phyloP scores from a whole-genome alignment of 345 rosid species.

The Eucalyptus albens region DNA sequence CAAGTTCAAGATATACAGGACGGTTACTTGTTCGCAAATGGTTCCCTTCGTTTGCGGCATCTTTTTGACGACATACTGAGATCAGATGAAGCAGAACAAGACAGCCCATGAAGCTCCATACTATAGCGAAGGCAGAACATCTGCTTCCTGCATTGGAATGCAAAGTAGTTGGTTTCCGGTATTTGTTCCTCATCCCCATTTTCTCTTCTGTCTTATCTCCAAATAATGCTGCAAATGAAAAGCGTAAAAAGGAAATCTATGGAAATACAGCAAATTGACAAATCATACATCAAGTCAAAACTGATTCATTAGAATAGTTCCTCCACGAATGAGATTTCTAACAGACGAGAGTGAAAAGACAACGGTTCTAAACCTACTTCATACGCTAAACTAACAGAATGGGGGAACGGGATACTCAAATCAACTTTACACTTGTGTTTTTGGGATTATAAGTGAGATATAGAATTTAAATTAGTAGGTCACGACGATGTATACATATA shows the following conservation, averaged over 20 bases:
- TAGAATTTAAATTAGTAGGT: neutral
- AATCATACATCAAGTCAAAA: constrained; percentile 1
- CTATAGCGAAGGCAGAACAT: constrained; percentile 31
- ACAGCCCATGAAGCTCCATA: constrained; percentile 68
- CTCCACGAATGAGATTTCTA: neutral
- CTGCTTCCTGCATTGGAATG: constrained; percentile 81
- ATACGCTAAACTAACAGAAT: neutral
- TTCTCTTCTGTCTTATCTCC: constrained; percentile 42
- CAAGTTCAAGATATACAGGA: constrained; percentile 39
- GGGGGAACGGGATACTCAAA: neutral
- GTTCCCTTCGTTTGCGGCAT: constrained; percentile 7
- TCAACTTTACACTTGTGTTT: neutral
- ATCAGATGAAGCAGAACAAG: constrained; percentile 42
- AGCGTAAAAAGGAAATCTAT: constrained; percentile 28
- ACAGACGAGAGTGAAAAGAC: neutral
- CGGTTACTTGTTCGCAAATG: constrained; percentile 23
- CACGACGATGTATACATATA: neutral
- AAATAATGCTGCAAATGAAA: constrained; percentile 35
- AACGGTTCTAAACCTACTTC: neutral
- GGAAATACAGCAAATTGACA: constrained; percentile 23
- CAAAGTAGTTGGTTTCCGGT: constrained; percentile 76
- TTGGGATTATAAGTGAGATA: neutral
- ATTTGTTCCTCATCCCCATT: constrained; percentile 69
- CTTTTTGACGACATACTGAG: constrained; percentile 25
- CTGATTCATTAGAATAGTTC: neutral